A percentile compares a stretch with the other conserved stretches of the same genome.
phyloP scores from a whole-genome alignment of 805 yeast genomes.

The Teunomyces panamensis region DNA sequence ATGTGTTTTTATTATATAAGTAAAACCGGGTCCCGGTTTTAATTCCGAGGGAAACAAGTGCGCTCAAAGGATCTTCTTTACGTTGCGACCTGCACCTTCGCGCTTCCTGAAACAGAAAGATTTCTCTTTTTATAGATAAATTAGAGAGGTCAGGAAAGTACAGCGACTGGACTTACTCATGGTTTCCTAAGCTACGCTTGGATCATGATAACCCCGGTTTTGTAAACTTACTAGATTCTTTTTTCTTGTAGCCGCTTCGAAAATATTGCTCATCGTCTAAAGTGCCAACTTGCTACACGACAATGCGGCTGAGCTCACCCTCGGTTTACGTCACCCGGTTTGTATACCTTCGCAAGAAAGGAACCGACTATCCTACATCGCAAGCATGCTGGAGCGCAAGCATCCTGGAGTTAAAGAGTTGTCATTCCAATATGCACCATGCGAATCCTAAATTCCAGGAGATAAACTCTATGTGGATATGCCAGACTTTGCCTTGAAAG shows the following conservation, averaged over 20 bases:
- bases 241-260: not conserved
- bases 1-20: not conserved
- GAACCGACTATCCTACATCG: not conserved
- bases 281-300: not conserved
- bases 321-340: conserved; percentile 3
- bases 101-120: not conserved
- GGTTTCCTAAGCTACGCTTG: not conserved
- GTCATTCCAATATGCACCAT: not conserved
- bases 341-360: not conserved
- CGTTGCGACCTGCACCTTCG: not conserved
- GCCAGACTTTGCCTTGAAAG: too few relatives aligned
- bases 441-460: not conserved
- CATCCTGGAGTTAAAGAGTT: not conserved
- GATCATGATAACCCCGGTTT: not conserved
- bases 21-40: not conserved
- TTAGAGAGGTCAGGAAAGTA: not conserved
- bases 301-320: conserved; percentile 1
- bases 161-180: not conserved
- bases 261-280: not conserved
- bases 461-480: too few relatives aligned
- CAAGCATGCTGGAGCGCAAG: not conserved
- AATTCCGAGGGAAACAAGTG: conserved; percentile 1
- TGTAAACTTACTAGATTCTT: not conserved
- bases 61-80: not conserved
- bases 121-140: too few relatives aligned